These are phyloP conservation scores for Diplotaxis tenuifolia DNA, from an alignment of 345 rosid genomes.

Conservation along the genomic window DNA sequence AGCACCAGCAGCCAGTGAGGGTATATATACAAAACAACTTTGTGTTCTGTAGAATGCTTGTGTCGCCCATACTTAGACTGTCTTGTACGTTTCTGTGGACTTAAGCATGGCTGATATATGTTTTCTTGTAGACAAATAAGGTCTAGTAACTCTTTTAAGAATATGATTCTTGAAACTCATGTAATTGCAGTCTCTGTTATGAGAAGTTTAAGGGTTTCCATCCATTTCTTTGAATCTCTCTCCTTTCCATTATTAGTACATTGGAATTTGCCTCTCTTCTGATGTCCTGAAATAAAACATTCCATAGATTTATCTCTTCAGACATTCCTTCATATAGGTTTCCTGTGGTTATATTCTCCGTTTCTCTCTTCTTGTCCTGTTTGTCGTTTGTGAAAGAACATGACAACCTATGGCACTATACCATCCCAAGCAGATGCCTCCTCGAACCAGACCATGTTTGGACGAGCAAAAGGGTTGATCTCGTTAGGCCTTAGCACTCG, in stretches of 20 bases:
- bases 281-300: constrained; percentile 6
- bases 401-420: constrained; percentile 53
- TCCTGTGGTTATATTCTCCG: not conserved
- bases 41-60: not conserved
- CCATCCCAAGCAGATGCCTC: constrained; percentile 39
- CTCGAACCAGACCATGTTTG: constrained; percentile 20
- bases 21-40: constrained; percentile 6
- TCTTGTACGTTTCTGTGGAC: not conserved
- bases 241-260: constrained; percentile 27
- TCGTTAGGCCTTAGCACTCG: constrained; percentile 39
- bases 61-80: not conserved
- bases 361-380: constrained; percentile 5
- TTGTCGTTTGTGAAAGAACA: constrained; percentile 10
- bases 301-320: constrained; percentile 15
- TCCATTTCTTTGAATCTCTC: constrained; percentile 1
- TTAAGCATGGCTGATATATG: not conserved
- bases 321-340: constrained; percentile 4
- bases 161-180: not conserved
- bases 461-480: constrained; percentile 47
- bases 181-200: constrained; percentile 13
- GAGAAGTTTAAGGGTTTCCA: constrained; percentile 28
- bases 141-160: constrained; percentile 13
- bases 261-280: constrained; percentile 22
- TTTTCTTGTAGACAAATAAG: constrained; percentile 14
- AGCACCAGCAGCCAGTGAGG: constrained; percentile 44